A percentile compares a stretch with the other conserved stretches of the same genome.
Evolutionary conservation across 768 basidiomycete species (phyloP).

Genomic region (Phlebiopsis flavidoalba): DNA sequence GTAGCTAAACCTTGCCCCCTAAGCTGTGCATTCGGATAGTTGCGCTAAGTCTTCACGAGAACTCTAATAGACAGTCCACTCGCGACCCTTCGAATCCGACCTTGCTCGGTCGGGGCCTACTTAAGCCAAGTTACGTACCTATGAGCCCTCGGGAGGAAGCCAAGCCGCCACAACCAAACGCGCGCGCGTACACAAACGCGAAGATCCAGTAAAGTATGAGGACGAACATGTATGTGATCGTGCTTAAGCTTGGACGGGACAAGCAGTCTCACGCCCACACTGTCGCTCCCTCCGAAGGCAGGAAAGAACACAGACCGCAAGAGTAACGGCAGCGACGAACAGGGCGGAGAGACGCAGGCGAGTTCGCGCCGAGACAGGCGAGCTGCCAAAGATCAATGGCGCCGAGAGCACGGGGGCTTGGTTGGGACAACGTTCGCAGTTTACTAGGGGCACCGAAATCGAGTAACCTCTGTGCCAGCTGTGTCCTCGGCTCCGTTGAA

Average conservation of each 20-base stretch:
- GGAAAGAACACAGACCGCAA: constrained; percentile 3
- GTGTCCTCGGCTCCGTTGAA: constrained; percentile 11
- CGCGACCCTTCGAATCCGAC: not conserved
- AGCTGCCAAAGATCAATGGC: not conserved
- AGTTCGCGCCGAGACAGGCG: not conserved
- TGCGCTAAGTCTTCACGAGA: no score
- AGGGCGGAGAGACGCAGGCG: not conserved
- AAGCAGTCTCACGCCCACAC: constrained; percentile 13
- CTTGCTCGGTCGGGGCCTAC: not conserved
- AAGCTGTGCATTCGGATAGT: no score
- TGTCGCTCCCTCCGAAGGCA: constrained; percentile 11
- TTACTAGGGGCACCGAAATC: constrained; percentile 10
- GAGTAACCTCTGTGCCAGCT: constrained; percentile 22
- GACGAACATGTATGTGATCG: constrained; percentile 22
- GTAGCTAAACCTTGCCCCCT: no score
- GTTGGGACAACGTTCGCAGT: constrained; percentile 8
- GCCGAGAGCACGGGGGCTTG: not conserved
- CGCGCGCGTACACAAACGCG: constrained; percentile 28
- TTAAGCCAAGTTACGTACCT: not conserved
- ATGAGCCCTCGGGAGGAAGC: not conserved
- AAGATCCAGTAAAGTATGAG: constrained; percentile 33
- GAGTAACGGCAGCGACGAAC: not conserved
- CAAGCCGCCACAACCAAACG: not conserved
- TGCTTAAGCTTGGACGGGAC: constrained; percentile 12
- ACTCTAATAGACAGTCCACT: no score